Evolutionary conservation across 345 rosid species (phyloP).

Genomic region (Erysimum cheiranthoides): DNA sequence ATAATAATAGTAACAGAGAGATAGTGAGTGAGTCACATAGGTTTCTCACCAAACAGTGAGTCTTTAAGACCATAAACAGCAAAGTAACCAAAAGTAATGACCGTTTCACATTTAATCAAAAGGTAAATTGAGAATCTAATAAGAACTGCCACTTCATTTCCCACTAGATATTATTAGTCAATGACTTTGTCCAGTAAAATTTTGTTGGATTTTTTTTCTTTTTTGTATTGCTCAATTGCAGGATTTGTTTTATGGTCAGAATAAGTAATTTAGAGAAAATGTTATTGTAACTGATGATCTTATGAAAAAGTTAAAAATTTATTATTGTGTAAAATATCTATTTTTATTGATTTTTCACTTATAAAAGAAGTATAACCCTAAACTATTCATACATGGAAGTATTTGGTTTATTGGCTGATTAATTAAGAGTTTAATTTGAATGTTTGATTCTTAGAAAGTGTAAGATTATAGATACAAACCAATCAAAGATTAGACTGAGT

Average conservation of each 20-base stretch:
- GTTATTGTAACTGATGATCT: background rate
- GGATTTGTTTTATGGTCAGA: background rate
- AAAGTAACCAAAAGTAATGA: slow-evolving; percentile 36
- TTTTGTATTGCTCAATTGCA: no score
- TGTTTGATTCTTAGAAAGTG: background rate
- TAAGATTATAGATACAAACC: no score
- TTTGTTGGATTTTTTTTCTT: background rate
- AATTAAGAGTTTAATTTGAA: no score
- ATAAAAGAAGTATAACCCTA: background rate
- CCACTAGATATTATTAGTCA: slow-evolving; percentile 13
- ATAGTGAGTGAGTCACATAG: background rate
- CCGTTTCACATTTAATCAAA: slow-evolving; percentile 36
- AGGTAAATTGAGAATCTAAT: slow-evolving; percentile 30
- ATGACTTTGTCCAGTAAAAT: slow-evolving; percentile 4
- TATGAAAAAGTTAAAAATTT: no score
- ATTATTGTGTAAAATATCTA: no score
- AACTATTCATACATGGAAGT: background rate
- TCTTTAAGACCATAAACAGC: slow-evolving; percentile 35
- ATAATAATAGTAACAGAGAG: slow-evolving; percentile 19
- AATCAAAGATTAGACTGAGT: no score
- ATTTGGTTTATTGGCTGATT: background rate
- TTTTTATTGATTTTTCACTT: no score
- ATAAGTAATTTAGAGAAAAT: background rate
- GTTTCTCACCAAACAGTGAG: slow-evolving; percentile 29
- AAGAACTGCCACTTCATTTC: slow-evolving; percentile 25